Base-by-base conservation (phyloP, 768 basidiomycete genomes). In the Leccinum rimulosum region DNA sequence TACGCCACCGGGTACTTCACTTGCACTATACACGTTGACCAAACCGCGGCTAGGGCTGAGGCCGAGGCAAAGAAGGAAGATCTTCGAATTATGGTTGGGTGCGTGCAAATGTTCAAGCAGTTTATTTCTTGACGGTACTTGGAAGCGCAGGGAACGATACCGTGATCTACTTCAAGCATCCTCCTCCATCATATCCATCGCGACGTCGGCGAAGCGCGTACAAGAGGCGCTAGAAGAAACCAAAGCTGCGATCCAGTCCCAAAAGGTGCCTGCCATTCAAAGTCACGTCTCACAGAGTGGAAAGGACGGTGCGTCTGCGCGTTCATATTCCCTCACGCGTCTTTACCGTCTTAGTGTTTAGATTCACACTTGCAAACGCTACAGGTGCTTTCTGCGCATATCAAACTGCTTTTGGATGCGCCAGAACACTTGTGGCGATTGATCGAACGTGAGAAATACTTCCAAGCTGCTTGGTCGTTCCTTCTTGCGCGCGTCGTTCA, bases 351-450 rank as follows among this genome's bases (percentile, higher is more conserved):
- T 52, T 36, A 48, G 52, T 25, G 25, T 38, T 52, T 47, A 90
- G 91, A 93, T 67, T 73, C 80, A 28, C 87, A 91, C 65, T 70
- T 94, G 28, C 82, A 82, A 57, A 77, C 82, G 12, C 67, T 94
- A 45, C 92, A 93, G 64, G 74, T 85, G 8, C 80, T 95, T 17
- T 89, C 94, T 28, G 92, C 93, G 1, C 93, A 96, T 68, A 80
- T 97, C 67, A 96, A 95, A 71, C 75, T 97, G n/a, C 80, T 97
- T 17, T 75, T 97, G 6, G 95, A 97, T 73, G 88, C 92, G 9
- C 93, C 95, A 7, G 95, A 97, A 71, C 87, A 94, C 73, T 74
- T 97, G 22, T 97, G 95, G 90, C 82, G 90, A 4, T 79, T 95
- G 55, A 83, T 96, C 58, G 91, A 95, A 66, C 79, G 83, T 54